Conservation (phyloP, 1,284 basidiomycete genomes). For the Mycena citricolor region DNA sequence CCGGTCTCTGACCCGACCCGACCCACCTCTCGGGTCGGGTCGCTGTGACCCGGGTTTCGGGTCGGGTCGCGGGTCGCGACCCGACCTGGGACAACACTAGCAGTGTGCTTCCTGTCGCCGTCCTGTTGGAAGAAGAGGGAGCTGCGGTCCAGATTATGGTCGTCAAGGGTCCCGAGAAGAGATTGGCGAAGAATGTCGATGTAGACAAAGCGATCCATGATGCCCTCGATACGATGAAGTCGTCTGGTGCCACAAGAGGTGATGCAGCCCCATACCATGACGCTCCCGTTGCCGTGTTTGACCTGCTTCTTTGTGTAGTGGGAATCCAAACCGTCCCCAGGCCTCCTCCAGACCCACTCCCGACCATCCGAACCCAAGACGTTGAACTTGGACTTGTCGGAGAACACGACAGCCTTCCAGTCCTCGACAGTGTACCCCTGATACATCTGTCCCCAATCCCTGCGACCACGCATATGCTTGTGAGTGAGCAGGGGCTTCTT, state of each 20-base stretch:
- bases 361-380: slow-evolving; percentile 27
- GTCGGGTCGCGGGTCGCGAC: no score
- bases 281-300: slow-evolving; percentile 27
- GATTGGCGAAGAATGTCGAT: slow-evolving; percentile 28
- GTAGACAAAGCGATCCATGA: no score
- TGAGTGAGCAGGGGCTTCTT: slow-evolving; percentile 5
- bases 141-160: slow-evolving; percentile 15
- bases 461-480: slow-evolving; percentile 1
- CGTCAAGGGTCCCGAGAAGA: slow-evolving; percentile 29
- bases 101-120: slow-evolving; percentile 34
- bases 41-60: no score
- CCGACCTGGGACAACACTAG: no score
- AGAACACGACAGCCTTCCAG: slow-evolving; percentile 13
- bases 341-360: slow-evolving; percentile 21
- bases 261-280: slow-evolving; percentile 33
- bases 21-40: no score
- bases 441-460: slow-evolving; percentile 16
- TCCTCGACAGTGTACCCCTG: slow-evolving; percentile 16
- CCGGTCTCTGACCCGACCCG: no score
- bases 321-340: no score
- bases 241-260: no score
- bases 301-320: slow-evolving; percentile 1
- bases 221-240: slow-evolving; percentile 6
- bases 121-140: slow-evolving; percentile 31
- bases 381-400: slow-evolving; percentile 28